Base-by-base conservation (phyloP, 805 yeast species). In the Sungouiella thailandica region DNA sequence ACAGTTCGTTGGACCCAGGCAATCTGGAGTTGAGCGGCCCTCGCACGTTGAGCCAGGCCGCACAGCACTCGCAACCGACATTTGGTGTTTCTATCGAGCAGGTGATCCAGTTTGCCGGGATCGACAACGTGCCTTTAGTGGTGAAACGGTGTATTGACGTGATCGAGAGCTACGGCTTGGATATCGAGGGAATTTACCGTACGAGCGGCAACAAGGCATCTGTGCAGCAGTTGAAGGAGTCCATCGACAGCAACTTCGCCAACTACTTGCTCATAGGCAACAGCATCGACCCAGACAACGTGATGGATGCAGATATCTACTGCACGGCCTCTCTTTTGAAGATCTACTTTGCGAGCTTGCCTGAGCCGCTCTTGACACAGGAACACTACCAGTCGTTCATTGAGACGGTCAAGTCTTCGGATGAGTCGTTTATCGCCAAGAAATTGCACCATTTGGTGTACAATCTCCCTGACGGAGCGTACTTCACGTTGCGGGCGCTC, bases 391-490 rank as follows among this genome's bases (percentile, higher is more conserved):
- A 68, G 34, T 70, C 72, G 22, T 83, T 86, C 50, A 59, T 87
- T 31, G 78, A 75, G 24, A 83, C 88, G 2, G 83, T 83, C 15
- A 76, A 77, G 54, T 60, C 68, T 8, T 36, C 45, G 25, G 69
- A 66, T 44, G 70, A 62, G 41, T 50, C 58, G 8, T 62, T 49
- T 29, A 78, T 87, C 25, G 70, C 70, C 32, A 76, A 84, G 39
- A 90, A 87, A 51, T 69, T 93, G 48, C 98, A 93, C 58, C 85
- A 87, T 28, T 73, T 86, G 39, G 85, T 93, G 29, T 93, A 83
- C 63, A 83, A 84, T 45, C 70, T 93, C 35, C 96, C 97, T 0
- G 98, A 93, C 60, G 93, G 95, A 1, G 87, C 90, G 37, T 93
- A 93, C 57, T 89, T 95, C 69, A 89, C 97, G 0, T 68, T 93